Conservation (phyloP, 2,329 filamentous ascomycete species). For the Fusarium buharicum region DNA sequence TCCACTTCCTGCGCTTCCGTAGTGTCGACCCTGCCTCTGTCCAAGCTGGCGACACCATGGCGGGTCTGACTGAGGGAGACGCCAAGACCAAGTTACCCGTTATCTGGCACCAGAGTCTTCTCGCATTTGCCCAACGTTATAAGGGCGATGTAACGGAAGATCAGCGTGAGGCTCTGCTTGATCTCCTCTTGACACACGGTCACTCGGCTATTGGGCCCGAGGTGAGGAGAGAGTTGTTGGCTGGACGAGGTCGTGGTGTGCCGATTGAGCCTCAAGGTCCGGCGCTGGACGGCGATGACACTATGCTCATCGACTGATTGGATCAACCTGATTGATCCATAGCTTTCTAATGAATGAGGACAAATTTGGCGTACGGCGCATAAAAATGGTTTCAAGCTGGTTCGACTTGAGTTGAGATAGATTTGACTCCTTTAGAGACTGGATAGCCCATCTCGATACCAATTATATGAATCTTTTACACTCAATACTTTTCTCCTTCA, state of each 20-base stretch:
- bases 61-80: conserved; percentile 59
- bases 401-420: conserved; percentile 42
- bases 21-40: conserved; percentile 70
- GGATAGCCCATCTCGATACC: conserved; percentile 41
- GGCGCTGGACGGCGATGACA: conserved; percentile 82
- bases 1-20: conserved; percentile 93
- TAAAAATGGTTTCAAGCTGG: conserved; percentile 36
- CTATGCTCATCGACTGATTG: conserved; percentile 77
- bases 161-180: conserved; percentile 88
- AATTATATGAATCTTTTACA: conserved; percentile 30
- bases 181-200: conserved; percentile 84
- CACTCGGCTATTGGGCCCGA: conserved; percentile 92
- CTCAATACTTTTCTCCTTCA: not conserved
- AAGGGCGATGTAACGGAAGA: conserved; percentile 97
- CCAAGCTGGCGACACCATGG: conserved; percentile 64
- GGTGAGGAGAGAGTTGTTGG: conserved; percentile 86
- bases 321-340: conserved; percentile 12
- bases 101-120: conserved; percentile 93
- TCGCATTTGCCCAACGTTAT: conserved; percentile 94
- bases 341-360: conserved; percentile 41
- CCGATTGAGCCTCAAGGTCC: conserved; percentile 65
- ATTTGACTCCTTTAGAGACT: conserved; percentile 32
- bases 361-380: conserved; percentile 44
- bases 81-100: conserved; percentile 79
- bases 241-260: conserved; percentile 86